These are phyloP conservation scores for Hypoxylon subgilvum DNA, from an alignment of 495 filamentous ascomycete genomes.

Conservation along the genomic window DNA sequence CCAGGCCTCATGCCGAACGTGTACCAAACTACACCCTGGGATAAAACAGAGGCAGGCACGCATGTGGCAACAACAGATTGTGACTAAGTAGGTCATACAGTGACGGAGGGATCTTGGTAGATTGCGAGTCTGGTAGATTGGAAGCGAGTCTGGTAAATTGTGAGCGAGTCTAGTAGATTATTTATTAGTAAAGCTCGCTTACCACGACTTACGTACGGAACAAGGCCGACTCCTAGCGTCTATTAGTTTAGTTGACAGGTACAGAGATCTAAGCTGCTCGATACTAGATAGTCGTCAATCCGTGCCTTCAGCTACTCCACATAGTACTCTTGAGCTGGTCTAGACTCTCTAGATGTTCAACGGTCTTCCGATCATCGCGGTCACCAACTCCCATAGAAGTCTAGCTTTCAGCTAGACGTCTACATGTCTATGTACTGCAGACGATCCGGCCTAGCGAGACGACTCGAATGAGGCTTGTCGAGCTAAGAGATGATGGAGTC, in stretches of 20 bases:
- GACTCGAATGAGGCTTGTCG: background rate
- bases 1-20: too few relatives aligned
- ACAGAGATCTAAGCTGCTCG: slow-evolving; percentile 3
- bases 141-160: too few relatives aligned
- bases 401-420: slow-evolving; percentile 5
- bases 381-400: slow-evolving; percentile 3
- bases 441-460: background rate
- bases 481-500: background rate
- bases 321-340: slow-evolving; percentile 4
- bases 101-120: too few relatives aligned
- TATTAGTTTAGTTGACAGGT: slow-evolving; percentile 1
- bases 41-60: too few relatives aligned
- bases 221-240: background rate
- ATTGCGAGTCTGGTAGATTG: too few relatives aligned
- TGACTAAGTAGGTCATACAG: too few relatives aligned
- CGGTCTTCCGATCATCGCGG: background rate
- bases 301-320: slow-evolving; percentile 14
- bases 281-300: slow-evolving; percentile 10
- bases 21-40: too few relatives aligned
- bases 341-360: slow-evolving; percentile 8
- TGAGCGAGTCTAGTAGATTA: too few relatives aligned
- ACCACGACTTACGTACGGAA: slow-evolving; percentile 3
- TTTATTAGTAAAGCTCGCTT: slow-evolving; percentile 14
- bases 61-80: too few relatives aligned
- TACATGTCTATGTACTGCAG: background rate